Base-by-base conservation (phyloP, 139 green algal species). In the Pleodorina starrii region DNA sequence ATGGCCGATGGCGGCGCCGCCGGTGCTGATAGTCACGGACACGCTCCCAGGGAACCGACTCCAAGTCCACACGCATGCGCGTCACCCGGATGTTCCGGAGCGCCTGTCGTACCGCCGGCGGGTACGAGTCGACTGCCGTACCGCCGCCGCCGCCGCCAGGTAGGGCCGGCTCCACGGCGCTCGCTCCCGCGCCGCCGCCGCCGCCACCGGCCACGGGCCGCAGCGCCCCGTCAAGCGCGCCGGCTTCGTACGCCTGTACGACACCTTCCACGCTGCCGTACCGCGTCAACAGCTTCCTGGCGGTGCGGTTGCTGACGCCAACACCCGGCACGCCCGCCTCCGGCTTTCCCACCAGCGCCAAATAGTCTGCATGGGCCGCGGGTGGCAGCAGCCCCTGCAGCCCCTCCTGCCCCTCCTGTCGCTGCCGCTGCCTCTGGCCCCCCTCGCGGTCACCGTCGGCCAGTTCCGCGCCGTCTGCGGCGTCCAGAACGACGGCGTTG, bases 311-410 rank as follows among this genome's bases (percentile, higher is more conserved):
- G 16, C 69, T 40, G 10, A 89, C 3, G 12, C 84, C 84, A 46
- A 68, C 35, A 2, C 84, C 84, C 11, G 50, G 9, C 48, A 89
- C 84, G 0, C 84, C 84, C 50, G 84, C 69, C 69, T 82, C 84
- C 0, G 84, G 12, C 84, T 89, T 89, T 16, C 84, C 84, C 29
- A 63, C 50, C 12, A 89, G 50, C 25, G 84, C 84, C 48, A 89
- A 17, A 5, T 42, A 73, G 46, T 89, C 69, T 17, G 84, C 10
- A 25, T 83, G 74, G 1, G 48, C 35, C 0, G 69, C 69, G 6
- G 82, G 21, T 0, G 48, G 69, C 46, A 88, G 46, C 21, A 68
- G 48, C 60, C 46, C 27, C 44, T 44, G 29, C n/a, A 40, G 32
- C 11, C 50, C 51, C 35, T 85, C 29, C 72, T 25, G 21, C 68